Base-by-base conservation (phyloP, 108 stramenopile genomes). In the Craspedostauros australis region DNA sequence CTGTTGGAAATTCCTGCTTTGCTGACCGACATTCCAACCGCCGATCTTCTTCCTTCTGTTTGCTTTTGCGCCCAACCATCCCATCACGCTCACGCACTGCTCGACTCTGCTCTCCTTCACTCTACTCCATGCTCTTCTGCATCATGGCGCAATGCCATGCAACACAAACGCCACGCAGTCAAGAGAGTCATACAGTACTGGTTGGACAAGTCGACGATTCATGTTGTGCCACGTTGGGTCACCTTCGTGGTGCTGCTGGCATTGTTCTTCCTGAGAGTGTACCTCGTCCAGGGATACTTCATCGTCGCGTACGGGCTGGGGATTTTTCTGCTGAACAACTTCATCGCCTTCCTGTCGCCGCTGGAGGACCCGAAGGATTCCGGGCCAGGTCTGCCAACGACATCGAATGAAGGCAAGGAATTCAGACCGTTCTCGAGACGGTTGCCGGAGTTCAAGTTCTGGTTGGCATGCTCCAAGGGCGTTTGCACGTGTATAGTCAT, bases 401-500 rank as follows among this genome's bases (percentile, higher is more conserved):
- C 83, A 3, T 68, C 58, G 19, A 70, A 60, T 26, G 84, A 90
- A 52, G 86, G 71, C 12, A 82, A 88, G 57, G 91, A 93, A 70
- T 95, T 64, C 55, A 64, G 96, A 43, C 98, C 98, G 11, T 99
- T 99, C 66, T 68, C 89, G 7, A 70, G 98, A 45, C 78, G 95
- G 43, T 61, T 99, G 29, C 98, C 98, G 12, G 98, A 99, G 62
- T 99, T 99, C 72, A 96, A 98, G 73, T 99, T 99, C 65, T 99
- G 98, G 98, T 46, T 91, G 68, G 81, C 88, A 2, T 94, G 93
- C 60, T 54, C 79, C 5, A 75, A 77, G 44, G 98, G 94, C 14
- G 71, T 76, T 9, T 16, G 54, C n/a, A 82, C 77, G 8, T 72
- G 82, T 16, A 66, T 99, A 30, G 9, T 76, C 29, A 96, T 98